Percentiles rank a stretch among this genome's conserved stretches.
These are phyloP conservation scores for Plasmodium chabaudi DNA, from an alignment of 169 alveolate species.

Conservation along the genomic window DNA sequence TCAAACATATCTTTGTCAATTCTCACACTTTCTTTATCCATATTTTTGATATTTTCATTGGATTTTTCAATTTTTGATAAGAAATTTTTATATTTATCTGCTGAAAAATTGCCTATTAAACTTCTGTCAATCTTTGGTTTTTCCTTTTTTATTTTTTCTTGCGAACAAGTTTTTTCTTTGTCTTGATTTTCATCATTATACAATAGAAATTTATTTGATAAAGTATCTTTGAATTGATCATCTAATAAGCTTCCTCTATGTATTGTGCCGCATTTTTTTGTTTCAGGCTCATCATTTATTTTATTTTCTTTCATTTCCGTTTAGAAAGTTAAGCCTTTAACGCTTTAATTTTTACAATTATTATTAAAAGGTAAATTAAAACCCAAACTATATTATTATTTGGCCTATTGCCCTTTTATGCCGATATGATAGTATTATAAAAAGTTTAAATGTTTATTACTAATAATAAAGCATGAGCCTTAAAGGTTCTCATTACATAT, in stretches of 20 bases:
- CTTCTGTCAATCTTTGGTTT: slow-evolving; percentile 52
- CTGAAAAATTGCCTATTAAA: slow-evolving; percentile 28
- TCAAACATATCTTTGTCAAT: slow-evolving; percentile 60
- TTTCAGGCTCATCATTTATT: slow-evolving; percentile 13
- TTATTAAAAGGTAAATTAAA: too few species aligned
- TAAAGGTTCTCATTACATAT: too few species aligned
- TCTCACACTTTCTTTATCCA: slow-evolving; percentile 49
- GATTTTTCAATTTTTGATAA: slow-evolving; percentile 60
- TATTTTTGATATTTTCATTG: slow-evolving; percentile 52
- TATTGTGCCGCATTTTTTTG: not conserved
- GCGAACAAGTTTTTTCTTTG: not conserved
- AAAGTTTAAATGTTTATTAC: too few species aligned
- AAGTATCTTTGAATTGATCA: slow-evolving; percentile 39
- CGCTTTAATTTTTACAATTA: too few species aligned
- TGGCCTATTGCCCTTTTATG: too few species aligned
- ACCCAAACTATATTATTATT: too few species aligned
- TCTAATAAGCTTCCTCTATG: slow-evolving; percentile 67
- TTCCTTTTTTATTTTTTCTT: slow-evolving; percentile 19
- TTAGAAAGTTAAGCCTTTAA: not conserved
- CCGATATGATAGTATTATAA: too few species aligned
- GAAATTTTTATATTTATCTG: slow-evolving; percentile 46
- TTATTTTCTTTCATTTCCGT: slow-evolving; percentile 30
- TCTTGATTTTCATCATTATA: slow-evolving; percentile 17
- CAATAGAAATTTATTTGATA: slow-evolving; percentile 28
- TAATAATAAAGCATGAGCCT: too few species aligned